Conservation (phyloP, 1,284 basidiomycete genomes). For the Earliella scabrosa region DNA sequence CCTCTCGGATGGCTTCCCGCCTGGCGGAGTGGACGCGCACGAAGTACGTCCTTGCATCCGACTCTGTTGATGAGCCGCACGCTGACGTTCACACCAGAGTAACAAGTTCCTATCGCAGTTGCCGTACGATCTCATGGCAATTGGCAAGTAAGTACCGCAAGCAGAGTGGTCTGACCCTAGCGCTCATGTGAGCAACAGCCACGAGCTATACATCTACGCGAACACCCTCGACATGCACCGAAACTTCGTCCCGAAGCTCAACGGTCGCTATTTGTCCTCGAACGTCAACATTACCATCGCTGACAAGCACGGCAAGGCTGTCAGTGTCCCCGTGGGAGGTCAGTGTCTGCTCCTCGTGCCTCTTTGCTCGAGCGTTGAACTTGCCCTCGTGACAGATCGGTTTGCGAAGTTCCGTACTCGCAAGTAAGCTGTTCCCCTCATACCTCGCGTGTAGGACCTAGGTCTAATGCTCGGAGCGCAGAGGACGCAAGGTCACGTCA, state of each 20-base stretch:
- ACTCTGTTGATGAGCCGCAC: neutral
- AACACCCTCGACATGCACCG: slow-evolving; percentile 81
- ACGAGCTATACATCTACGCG: slow-evolving; percentile 84
- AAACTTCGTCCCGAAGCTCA: slow-evolving; percentile 74
- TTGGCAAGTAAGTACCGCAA: slow-evolving; percentile 70
- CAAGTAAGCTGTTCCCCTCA: slow-evolving; percentile 51
- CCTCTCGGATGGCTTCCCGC: slow-evolving; percentile 71
- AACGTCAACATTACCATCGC: slow-evolving; percentile 84
- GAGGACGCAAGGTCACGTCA: slow-evolving; percentile 75
- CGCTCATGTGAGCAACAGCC: too few relatives aligned
- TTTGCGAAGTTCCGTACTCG: slow-evolving; percentile 78
- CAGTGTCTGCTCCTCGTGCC: slow-evolving; percentile 26
- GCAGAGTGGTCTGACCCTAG: neutral
- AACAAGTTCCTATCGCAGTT: slow-evolving; percentile 77
- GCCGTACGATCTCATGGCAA: slow-evolving; percentile 83
- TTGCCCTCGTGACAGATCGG: slow-evolving; percentile 45
- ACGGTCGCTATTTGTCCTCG: slow-evolving; percentile 80
- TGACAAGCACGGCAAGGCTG: slow-evolving; percentile 50
- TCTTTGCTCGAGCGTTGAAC: neutral
- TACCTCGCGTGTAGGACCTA: neutral
- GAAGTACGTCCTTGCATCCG: slow-evolving; percentile 46
- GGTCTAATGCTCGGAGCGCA: slow-evolving; percentile 26
- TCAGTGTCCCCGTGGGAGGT: slow-evolving; percentile 70
- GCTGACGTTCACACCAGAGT: slow-evolving; percentile 41
- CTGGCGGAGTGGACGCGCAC: slow-evolving; percentile 74